phyloP scores from a whole-genome alignment of 2,329 filamentous ascomycete species.

The Septoria petroselini region DNA sequence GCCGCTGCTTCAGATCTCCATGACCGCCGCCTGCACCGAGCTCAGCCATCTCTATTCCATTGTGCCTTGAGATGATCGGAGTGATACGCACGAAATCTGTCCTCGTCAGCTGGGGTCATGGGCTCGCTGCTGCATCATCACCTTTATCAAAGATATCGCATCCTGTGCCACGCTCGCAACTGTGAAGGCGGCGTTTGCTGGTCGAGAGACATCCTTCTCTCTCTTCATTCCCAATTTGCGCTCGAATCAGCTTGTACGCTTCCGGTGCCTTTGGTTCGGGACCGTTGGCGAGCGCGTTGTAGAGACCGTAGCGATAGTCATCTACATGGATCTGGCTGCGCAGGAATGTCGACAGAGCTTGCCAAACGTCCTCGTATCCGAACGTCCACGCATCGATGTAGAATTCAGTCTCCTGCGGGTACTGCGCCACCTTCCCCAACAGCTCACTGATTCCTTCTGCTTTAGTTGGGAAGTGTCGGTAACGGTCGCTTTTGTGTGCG shows the following conservation, averaged over 20 bases:
- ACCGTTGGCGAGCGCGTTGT: conserved; percentile 55
- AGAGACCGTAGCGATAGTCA: conserved; percentile 72
- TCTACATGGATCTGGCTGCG: conserved; percentile 76
- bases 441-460: conserved; percentile 74
- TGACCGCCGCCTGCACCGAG: conserved; percentile 75
- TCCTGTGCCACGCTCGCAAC: conserved; percentile 71
- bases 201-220: conserved; percentile 70
- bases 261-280: conserved; percentile 50
- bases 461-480: conserved; percentile 59
- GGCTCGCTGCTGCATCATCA: conserved; percentile 7
- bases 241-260: conserved; percentile 68
- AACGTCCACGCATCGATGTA: conserved; percentile 90
- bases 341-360: conserved; percentile 70
- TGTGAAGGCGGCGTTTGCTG: conserved; percentile 66
- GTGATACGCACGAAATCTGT: conserved; percentile 67
- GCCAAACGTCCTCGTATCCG: conserved; percentile 89
- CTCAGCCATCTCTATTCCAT: conserved; percentile 60
- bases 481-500: conserved; percentile 50
- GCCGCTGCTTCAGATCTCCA: conserved; percentile 66
- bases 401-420: conserved; percentile 72
- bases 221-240: conserved; percentile 67
- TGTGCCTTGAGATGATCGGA: conserved; percentile 67
- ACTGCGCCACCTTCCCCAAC: conserved; percentile 62
- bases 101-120: conserved; percentile 29
- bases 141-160: conserved; percentile 52